phyloP scores from a whole-genome alignment of 495 filamentous ascomycete species.

The Penicillium pancosmium region DNA sequence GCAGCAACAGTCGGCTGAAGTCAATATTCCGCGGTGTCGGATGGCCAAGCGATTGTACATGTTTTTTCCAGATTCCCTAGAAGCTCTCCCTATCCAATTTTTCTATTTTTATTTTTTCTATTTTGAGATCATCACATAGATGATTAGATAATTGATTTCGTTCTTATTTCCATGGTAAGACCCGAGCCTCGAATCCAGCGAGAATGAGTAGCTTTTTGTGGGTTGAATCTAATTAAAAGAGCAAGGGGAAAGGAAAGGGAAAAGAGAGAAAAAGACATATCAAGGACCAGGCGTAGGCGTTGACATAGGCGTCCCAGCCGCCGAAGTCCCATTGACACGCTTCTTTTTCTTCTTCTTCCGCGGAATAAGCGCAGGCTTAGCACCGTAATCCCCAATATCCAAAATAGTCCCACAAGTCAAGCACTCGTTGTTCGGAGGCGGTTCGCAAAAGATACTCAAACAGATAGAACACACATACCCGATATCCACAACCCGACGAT shows the following conservation, averaged over 20 bases:
- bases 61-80: conserved; percentile 13
- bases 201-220: conserved; percentile 2
- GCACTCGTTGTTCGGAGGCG: conserved; percentile 69
- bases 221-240: not conserved
- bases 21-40: not conserved
- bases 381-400: conserved; percentile 71
- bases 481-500: conserved; percentile 85
- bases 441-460: conserved; percentile 78
- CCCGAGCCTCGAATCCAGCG: conserved; percentile 16
- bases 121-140: not conserved
- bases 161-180: not conserved
- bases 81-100: conserved; percentile 7
- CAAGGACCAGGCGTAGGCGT: conserved; percentile 47
- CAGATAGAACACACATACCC: conserved; percentile 96
- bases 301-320: conserved; percentile 44
- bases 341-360: conserved; percentile 78
- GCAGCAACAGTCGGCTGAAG: not conserved
- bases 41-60: conserved; percentile 10
- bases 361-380: conserved; percentile 73
- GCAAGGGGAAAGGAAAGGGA: not conserved
- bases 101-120: not conserved
- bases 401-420: conserved; percentile 90
- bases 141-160: not conserved
- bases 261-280: conserved; percentile 4
- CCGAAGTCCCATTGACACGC: conserved; percentile 45